Conservation (phyloP, 176 grass and related monocot species). For the Melocanna baccifera region DNA sequence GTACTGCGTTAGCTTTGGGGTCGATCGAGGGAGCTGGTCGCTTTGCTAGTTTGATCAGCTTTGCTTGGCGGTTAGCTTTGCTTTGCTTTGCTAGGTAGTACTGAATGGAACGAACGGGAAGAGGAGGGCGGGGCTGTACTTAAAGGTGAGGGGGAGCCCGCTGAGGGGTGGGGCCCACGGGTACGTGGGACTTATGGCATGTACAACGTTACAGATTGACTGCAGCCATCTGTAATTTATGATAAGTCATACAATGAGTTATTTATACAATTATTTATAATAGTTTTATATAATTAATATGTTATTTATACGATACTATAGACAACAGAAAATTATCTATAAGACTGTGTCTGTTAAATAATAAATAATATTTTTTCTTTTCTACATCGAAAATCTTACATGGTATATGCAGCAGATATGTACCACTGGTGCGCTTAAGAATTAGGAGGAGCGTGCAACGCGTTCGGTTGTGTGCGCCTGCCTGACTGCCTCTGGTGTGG, state of each 20-base stretch:
- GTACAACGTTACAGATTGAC: too few relatives aligned
- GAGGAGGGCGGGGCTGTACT: conserved; percentile 36
- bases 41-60: not conserved
- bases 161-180: not conserved
- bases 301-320: too few relatives aligned
- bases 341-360: accelerated
- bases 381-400: too few relatives aligned
- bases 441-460: too few relatives aligned
- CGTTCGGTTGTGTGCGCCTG: too few relatives aligned
- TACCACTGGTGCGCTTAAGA: too few relatives aligned
- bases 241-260: too few relatives aligned
- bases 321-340: too few relatives aligned
- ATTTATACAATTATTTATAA: too few relatives aligned
- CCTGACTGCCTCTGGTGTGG: not conserved
- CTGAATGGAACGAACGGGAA: conserved; percentile 52
- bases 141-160: conserved; percentile 1
- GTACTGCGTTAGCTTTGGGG: not conserved
- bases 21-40: not conserved
- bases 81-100: conserved; percentile 22
- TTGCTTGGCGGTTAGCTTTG: not conserved
- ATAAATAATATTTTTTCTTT: too few relatives aligned
- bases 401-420: accelerated
- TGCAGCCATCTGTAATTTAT: too few relatives aligned
- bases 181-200: conserved; percentile 31
- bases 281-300: too few relatives aligned